Conservation (phyloP, 1,284 basidiomycete genomes). For the Malassezia sympodialis region DNA sequence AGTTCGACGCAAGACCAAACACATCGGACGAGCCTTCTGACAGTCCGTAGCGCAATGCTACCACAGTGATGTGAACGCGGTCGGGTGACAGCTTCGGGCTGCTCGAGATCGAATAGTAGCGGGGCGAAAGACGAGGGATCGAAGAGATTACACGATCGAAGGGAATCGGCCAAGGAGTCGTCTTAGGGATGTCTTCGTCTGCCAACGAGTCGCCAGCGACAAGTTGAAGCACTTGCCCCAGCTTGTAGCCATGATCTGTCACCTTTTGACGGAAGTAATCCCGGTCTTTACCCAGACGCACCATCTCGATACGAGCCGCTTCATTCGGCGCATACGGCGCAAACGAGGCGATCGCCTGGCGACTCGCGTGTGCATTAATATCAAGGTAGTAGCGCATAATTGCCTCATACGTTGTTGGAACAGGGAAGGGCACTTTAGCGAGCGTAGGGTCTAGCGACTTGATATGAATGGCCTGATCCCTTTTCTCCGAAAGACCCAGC, state of each 20-base stretch:
- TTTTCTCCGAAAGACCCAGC: slow-evolving; percentile 63
- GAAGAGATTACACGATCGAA: slow-evolving; percentile 92
- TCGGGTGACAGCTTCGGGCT: slow-evolving; percentile 81
- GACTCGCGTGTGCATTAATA: slow-evolving; percentile 80
- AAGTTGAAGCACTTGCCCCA: slow-evolving; percentile 80
- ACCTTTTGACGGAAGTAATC: slow-evolving; percentile 70
- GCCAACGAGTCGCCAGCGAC: slow-evolving; percentile 67
- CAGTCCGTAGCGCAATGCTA: slow-evolving; percentile 55
- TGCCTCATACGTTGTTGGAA: slow-evolving; percentile 85
- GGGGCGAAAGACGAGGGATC: slow-evolving; percentile 82
- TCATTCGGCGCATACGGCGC: slow-evolving; percentile 78
- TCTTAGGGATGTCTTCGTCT: slow-evolving; percentile 54
- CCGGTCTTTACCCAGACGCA: slow-evolving; percentile 73
- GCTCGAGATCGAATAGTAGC: slow-evolving; percentile 97
- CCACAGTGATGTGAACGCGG: slow-evolving; percentile 84
- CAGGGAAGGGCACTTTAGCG: slow-evolving; percentile 96
- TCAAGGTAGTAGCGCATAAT: slow-evolving; percentile 95
- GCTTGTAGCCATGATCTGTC: slow-evolving; percentile 69
- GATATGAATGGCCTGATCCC: slow-evolving; percentile 68
- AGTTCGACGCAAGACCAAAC: slow-evolving; percentile 45
- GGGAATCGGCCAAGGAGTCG: slow-evolving; percentile 79
- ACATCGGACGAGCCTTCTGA: slow-evolving; percentile 21
- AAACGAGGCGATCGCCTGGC: slow-evolving; percentile 77
- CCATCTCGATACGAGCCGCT: slow-evolving; percentile 64
- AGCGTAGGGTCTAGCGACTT: slow-evolving; percentile 93